Conservation (phyloP, 75 land plant genomes). For the Cunninghamia lanceolata region DNA sequence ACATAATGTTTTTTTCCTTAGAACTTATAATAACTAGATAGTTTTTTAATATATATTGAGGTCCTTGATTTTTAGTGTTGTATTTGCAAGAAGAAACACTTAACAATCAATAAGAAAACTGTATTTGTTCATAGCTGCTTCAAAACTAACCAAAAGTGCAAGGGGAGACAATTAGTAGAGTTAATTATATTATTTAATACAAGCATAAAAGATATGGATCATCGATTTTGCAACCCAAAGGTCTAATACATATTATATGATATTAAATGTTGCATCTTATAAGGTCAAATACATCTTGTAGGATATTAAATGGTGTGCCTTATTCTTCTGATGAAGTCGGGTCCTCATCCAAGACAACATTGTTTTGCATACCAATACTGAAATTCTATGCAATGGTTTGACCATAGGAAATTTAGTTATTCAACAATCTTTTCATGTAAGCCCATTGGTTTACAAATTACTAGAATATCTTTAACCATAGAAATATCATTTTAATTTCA, state of each 20-base stretch:
- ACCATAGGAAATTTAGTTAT: too few species aligned
- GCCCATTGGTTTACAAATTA: neutral
- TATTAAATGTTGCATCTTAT: neutral
- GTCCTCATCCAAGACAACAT: neutral
- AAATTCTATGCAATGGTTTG: neutral
- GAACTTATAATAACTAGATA: too few species aligned
- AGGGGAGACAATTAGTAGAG: neutral
- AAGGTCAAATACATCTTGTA: neutral
- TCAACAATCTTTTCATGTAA: neutral
- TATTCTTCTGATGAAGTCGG: too few species aligned
- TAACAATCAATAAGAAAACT: neutral
- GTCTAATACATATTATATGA: too few species aligned
- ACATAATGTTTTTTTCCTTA: too few species aligned
- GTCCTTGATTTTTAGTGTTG: neutral
- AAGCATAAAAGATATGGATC: too few species aligned
- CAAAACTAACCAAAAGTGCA: neutral
- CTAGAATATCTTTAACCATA: too few species aligned
- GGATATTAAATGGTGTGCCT: neutral
- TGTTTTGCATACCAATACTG: neutral
- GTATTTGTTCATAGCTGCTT: neutral
- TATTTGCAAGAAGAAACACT: neutral
- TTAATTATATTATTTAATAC: too few species aligned
- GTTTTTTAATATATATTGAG: too few species aligned
- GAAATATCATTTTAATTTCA: neutral
- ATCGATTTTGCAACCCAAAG: neutral